Base-by-base conservation (phyloP, 192 early-diverging fungal species). In the Oehlia diaphana region DNA sequence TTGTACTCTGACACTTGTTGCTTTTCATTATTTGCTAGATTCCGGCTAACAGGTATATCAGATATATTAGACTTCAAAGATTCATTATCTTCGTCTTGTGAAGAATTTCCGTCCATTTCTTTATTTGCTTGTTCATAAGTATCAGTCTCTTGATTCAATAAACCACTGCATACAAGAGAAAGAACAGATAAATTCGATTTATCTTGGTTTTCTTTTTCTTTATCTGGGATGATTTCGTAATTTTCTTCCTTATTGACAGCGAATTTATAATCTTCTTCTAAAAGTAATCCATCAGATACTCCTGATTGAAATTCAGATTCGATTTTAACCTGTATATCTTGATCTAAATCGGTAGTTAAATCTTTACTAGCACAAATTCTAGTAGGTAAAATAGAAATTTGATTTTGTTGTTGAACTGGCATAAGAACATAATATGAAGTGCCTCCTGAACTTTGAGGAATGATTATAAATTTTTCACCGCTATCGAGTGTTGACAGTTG, bases 141-240 rank as follows among this genome's bases (percentile, higher is more conserved):
- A 58, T 19, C 50, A 2, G 14, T 58, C 0, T 58, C 14, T 72
- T 72, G 19, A 53, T 72, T 44, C 23, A 72, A 50, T 44, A 72
- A 28, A 26, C 26, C 69, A 47, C 70, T 72, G 19, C 71, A 72
- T 28, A 72, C 71, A 13, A 50, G 71, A 9, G 71, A 72, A 50
- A 72, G 71, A 28, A 72, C 47, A 1, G 71, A 72, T 53, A 72
- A 72, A 72, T 72, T 72, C 13, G 71, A 70, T 39, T 19, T 21
- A n/a, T 70, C 47, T 16, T 50, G 21, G 2, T 72, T 44, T 12
- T 72, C 26, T n/a, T 31, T 19, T 47, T 50, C 44, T 28, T 72
- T 72, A 49, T 49, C 31, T 28, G 23, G 7, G 53, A 2, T 28
- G 37, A 19, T 2, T n/a, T 33, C 31, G 5, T 2, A 12, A 33